These are phyloP conservation scores for Prunus armeniaca DNA, from an alignment of 306 rosid species.

Conservation along the genomic window DNA sequence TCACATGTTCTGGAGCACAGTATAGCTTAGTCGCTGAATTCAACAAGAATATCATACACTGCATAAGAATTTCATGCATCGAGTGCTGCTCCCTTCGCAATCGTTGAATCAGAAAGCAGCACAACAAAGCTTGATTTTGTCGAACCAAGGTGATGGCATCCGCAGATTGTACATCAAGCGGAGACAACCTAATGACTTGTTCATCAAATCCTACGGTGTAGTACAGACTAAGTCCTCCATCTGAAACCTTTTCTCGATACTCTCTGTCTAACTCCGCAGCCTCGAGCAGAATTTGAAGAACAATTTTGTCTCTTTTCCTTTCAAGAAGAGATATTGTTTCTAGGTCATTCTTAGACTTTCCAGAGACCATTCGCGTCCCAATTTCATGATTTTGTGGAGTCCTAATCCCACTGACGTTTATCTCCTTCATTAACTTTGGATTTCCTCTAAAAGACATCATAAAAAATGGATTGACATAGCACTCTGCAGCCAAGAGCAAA, in stretches of 20 bases:
- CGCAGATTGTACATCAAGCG: constrained; percentile 51
- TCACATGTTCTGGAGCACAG: constrained; percentile 68
- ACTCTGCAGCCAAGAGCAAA: constrained; percentile 88
- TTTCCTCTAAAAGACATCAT: constrained; percentile 53
- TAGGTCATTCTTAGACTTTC: constrained; percentile 47
- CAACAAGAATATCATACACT: constrained; percentile 71
- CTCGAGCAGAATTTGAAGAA: constrained; percentile 73
- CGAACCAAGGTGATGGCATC: constrained; percentile 93
- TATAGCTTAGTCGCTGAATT: constrained; percentile 78
- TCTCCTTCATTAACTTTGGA: constrained; percentile 41
- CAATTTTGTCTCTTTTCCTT: constrained; percentile 71
- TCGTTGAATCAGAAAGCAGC: constrained; percentile 59
- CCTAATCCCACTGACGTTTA: constrained; percentile 34
- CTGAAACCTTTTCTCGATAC: constrained; percentile 46
- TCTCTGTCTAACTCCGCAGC: constrained; percentile 87
- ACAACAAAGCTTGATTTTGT: constrained; percentile 82
- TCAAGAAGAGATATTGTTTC: constrained; percentile 66
- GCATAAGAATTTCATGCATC: constrained; percentile 91
- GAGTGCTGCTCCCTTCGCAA: constrained; percentile 62
- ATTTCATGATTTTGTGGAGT: constrained; percentile 34
- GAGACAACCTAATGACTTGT: constrained; percentile 55
- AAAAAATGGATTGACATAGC: constrained; percentile 88
- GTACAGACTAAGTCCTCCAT: constrained; percentile 41
- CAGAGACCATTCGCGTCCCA: constrained; percentile 38
- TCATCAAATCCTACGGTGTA: constrained; percentile 55